A percentile compares a stretch with the other conserved stretches of the same genome.
Evolutionary conservation across 139 green algal genomes (phyloP).

Genomic region (Tetradesmus obliquus): DNA sequence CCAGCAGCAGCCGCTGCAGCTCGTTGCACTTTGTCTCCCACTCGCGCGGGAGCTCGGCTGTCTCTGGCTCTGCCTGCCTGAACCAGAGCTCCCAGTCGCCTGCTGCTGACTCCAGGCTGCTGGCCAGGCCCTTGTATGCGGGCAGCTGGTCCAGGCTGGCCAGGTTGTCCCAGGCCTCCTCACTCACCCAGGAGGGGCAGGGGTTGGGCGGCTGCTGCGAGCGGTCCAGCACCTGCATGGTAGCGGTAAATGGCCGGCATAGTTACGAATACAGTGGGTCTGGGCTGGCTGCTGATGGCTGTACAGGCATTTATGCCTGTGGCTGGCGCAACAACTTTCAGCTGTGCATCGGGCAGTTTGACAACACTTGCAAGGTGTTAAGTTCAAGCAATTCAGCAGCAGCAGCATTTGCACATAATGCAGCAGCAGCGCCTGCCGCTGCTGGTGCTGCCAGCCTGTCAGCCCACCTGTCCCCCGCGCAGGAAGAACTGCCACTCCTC

Average conservation of each 20-base stretch:
- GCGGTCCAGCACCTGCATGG: slow-evolving; percentile 68
- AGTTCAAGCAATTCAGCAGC: background rate
- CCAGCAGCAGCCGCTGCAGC: slow-evolving; percentile 85
- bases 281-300: too few relatives aligned
- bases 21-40: slow-evolving; percentile 88
- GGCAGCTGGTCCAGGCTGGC: slow-evolving; percentile 77
- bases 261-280: too few relatives aligned
- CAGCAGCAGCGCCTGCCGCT: background rate
- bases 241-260: background rate
- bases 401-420: background rate
- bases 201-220: slow-evolving; percentile 76
- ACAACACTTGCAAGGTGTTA: too few relatives aligned
- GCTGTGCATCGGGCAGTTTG: too few relatives aligned
- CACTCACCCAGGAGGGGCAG: slow-evolving; percentile 75
- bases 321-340: too few relatives aligned
- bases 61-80: slow-evolving; percentile 74
- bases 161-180: slow-evolving; percentile 87
- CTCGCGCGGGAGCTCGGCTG: slow-evolving; percentile 79
- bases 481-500: slow-evolving; percentile 92
- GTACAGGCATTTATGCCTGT: too few relatives aligned
- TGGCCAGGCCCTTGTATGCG: slow-evolving; percentile 77
- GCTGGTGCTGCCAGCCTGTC: too few relatives aligned
- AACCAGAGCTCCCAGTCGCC: slow-evolving; percentile 78
- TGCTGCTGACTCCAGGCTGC: slow-evolving; percentile 58
- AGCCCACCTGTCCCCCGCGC: slow-evolving; percentile 69